Evolutionary conservation across 805 yeast species (phyloP), one percentile per base, ranked within the genome.

Genomic region (Tetrapisispora fleetii): DNA sequence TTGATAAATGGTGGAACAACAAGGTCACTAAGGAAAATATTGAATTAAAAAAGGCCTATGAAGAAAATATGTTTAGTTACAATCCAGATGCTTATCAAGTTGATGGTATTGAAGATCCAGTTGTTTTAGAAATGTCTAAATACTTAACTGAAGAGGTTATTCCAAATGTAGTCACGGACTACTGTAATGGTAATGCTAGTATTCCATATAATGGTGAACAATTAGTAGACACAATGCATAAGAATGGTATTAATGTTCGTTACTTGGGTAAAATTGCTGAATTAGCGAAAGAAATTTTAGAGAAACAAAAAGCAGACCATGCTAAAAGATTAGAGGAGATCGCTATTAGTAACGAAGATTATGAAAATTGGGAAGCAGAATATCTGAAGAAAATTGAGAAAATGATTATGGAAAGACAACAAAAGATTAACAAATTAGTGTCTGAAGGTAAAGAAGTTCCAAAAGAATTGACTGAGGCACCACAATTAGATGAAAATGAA

Each of bases 1-100:
- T 91, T 43, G 91, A 82, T 56, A 86, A 81, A 57, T 91, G 96
- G 96, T 87, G 93, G 83, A 78, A 77, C 60, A 67, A 79, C 50
- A 79, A 82, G 60, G 75, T 84, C 2, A 71, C 43, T 16, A 57
- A 58, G 9, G 58, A 58, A 24, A 56, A 54, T 22, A 38, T 55
- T 17, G 52, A 52, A 14, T 44, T 57, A 18, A 55, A 77, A 49
- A 69, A 67, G 47, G 70, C 65, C 14, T 60, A 57, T 37, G 68
- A 67, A n/a, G 71, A 68, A 50, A 68, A 69, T 18, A 52, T 72
- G 47, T 81, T 78, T 60, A 63, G 79, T 1, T 73, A 88, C 62
- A 89, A 91, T 64, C 90, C 95, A 2, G 96, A 89, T 68, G 84
- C 85, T 1, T 83, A 80, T 58, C 67, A 74, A 22, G 63, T 77